These are phyloP conservation scores for Plantago ovata DNA, from an alignment of 257 asterid genomes.

Conservation along the genomic window DNA sequence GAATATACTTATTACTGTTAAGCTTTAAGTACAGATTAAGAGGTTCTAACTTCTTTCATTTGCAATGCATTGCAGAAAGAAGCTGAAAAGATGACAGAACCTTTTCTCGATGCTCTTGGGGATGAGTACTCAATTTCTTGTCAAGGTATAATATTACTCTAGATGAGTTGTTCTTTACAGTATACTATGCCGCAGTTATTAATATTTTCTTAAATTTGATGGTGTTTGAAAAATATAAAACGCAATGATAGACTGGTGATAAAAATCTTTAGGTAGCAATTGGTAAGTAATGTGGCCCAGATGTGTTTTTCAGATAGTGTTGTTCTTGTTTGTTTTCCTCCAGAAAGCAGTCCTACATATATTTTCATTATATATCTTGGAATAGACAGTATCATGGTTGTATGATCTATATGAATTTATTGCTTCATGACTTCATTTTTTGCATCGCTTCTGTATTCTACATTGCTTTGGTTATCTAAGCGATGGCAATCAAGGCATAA, in stretches of 20 bases:
- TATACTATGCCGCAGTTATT: background rate
- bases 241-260: too few species aligned
- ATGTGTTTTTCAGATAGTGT: background rate
- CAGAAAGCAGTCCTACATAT: background rate
- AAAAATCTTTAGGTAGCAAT: background rate
- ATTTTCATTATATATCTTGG: background rate
- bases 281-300: background rate
- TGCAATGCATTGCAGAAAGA: constrained; percentile 44
- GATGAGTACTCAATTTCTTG: constrained; percentile 82
- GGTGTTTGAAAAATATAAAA: background rate
- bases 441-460: too few species aligned
- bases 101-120: constrained; percentile 89
- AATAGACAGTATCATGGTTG: too few species aligned
- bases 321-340: background rate
- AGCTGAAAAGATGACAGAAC: constrained; percentile 59
- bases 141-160: constrained; percentile 47
- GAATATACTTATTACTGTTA: constrained; percentile 2
- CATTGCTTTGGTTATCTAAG: too few species aligned
- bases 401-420: too few species aligned
- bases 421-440: too few species aligned
- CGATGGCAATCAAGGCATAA: too few species aligned
- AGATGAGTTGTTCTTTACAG: background rate
- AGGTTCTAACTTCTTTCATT: constrained; percentile 17
- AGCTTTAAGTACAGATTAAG: constrained; percentile 4
- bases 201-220: constrained; percentile 7